Evolutionary conservation across 2,329 filamentous ascomycete genomes (phyloP).

Genomic region (Penicillium sp.): DNA sequence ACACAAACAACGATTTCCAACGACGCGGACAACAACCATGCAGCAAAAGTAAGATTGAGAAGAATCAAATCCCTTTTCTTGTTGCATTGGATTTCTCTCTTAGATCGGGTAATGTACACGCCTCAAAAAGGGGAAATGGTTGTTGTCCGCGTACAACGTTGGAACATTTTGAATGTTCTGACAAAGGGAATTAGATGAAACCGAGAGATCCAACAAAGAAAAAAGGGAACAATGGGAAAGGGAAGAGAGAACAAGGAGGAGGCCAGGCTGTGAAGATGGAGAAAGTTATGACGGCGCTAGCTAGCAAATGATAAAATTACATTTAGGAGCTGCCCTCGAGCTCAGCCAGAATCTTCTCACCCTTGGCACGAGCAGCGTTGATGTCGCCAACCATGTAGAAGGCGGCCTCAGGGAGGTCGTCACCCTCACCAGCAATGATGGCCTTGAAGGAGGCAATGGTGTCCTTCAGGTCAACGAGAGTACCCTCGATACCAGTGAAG

Average conservation of each 20-base stretch:
- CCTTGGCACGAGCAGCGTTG: constrained; percentile 87
- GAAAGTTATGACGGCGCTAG: constrained; percentile 33
- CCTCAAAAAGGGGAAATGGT: constrained; percentile 37
- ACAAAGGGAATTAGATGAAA: constrained; percentile 28
- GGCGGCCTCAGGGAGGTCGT: constrained; percentile 86
- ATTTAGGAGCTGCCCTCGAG: constrained; percentile 61
- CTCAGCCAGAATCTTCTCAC: constrained; percentile 99
- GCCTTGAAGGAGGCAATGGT: constrained; percentile 97
- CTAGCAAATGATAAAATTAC: constrained; percentile 42
- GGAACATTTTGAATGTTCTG: constrained; percentile 11
- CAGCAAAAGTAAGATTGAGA: constrained; percentile 7
- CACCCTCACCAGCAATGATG: constrained; percentile 91
- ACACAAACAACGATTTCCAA: neutral
- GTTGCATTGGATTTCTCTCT: constrained; percentile 24
- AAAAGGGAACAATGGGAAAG: constrained; percentile 7
- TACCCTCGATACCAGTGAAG: constrained; percentile 80
- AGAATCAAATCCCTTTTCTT: constrained; percentile 24
- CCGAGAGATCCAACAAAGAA: constrained; percentile 15
- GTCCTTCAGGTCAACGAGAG: constrained; percentile 97
- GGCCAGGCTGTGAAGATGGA: constrained; percentile 11
- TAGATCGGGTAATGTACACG: constrained; percentile 43
- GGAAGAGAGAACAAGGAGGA: neutral
- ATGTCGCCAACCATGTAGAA: constrained; percentile 99
- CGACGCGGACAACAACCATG: neutral
- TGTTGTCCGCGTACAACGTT: constrained; percentile 18